These are phyloP conservation scores for Rubia yunnanensis DNA, from an alignment of 257 asterid species.

Conservation along the genomic window DNA sequence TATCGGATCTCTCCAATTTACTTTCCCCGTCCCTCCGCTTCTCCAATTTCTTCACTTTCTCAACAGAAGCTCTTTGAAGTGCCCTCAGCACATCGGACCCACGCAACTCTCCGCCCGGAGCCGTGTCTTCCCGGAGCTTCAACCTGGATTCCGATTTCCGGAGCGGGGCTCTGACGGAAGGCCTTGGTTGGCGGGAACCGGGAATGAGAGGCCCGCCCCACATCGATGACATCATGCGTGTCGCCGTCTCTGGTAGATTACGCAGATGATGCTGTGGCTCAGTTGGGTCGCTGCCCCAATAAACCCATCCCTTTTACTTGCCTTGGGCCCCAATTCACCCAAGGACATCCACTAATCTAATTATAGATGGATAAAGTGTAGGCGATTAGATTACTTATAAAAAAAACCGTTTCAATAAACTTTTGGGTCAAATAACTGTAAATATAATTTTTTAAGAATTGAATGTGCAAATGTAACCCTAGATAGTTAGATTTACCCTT, in stretches of 20 bases:
- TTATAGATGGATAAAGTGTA: too few species aligned
- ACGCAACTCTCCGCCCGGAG: constrained; percentile 15
- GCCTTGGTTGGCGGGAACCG: constrained; percentile 9
- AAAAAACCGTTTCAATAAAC: too few species aligned
- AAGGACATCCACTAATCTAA: too few species aligned
- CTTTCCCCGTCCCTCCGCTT: neutral
- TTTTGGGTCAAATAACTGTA: too few species aligned
- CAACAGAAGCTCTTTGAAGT: constrained; percentile 32
- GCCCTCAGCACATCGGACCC: constrained; percentile 56
- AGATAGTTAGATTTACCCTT: too few species aligned
- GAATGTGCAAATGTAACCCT: too few species aligned
- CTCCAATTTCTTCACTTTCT: constrained; percentile 18
- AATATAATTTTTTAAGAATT: too few species aligned
- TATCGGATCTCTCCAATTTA: too few species aligned
- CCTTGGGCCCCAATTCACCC: too few species aligned
- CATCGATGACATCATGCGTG: constrained; percentile 11
- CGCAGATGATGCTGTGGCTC: too few species aligned
- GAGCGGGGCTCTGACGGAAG: constrained; percentile 16
- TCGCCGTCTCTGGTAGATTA: neutral
- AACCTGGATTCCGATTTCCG: constrained; percentile 5
- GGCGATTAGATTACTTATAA: too few species aligned
- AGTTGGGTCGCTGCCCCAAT: too few species aligned
- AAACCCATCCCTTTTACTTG: neutral
- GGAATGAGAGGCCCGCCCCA: constrained; percentile 17
- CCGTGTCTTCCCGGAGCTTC: neutral